Evolutionary conservation across 345 rosid species (phyloP), one percentile per base, ranked within the genome.

Genomic region (Brassica nigra): DNA sequence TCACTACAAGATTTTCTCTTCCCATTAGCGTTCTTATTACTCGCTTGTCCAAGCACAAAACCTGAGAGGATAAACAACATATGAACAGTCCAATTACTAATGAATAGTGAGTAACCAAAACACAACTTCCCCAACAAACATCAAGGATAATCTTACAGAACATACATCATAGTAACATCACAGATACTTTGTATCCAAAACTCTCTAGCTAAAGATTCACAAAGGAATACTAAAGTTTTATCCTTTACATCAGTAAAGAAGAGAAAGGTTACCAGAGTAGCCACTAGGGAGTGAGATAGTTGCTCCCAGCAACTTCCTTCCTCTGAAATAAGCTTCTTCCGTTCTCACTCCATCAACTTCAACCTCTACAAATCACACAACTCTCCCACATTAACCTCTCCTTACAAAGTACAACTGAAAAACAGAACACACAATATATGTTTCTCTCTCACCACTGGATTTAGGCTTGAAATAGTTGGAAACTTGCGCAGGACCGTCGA

Each of bases 251-350:
- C 8, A 61, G 29, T 8, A 5, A 42, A 33, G 23, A 14, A 36
- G 27, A 76, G 11, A 30, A 27, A 4, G 66, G 20, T 55, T 88
- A 92, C 98, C 98, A 57, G 92, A 89, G 72, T 88, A 92, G 63
- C 90, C 93, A 68, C 63, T 66, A 29, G 95, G 97, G 62, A 92
- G 80, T 29, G 90, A 79, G 78, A 92, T 14, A 18, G 89, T 88
- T 29, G 89, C 82, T 62, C 99, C 99, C 2, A 81, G 89, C 85
- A 95, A 70, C 80, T 85, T 89, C 84, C 97, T 90, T 68, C 99
- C 97, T 83, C 99, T 86, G 83, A 92, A 95, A 86, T 87, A 80
- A 5, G 95, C 90, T 87, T 95, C 94, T 82, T 92, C 87, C 2
- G 83, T 83, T 55, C 33, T 76, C 44, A 91, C 77, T 58, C 91